These are phyloP conservation scores for Penicillium mononematosum DNA, from an alignment of 495 filamentous ascomycete species.

Conservation along the genomic window DNA sequence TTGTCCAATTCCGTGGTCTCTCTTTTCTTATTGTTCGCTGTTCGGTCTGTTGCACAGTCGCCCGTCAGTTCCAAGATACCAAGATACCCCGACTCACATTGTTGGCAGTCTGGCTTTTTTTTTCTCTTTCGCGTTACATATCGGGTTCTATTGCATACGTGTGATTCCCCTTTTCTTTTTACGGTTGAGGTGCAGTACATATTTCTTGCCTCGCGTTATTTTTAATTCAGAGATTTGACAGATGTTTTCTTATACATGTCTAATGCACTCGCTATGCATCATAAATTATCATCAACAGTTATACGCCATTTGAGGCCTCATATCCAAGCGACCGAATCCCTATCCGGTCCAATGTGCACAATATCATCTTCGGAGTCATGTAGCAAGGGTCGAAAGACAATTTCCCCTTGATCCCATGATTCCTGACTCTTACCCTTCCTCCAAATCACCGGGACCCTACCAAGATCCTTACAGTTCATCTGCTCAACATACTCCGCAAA, in stretches of 20 bases:
- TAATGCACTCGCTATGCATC: background rate
- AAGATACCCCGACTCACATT: background rate
- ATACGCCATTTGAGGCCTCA: background rate
- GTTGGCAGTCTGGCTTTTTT: background rate
- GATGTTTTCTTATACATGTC: background rate
- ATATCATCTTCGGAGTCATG: background rate
- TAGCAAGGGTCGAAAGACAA: background rate
- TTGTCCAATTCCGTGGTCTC: background rate
- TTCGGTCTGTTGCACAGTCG: background rate
- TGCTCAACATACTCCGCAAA: constrained; percentile 11
- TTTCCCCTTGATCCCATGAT: background rate
- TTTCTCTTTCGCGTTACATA: background rate
- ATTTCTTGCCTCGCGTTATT: background rate
- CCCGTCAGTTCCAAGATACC: background rate
- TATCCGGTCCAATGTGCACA: background rate
- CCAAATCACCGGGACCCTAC: constrained; percentile 1
- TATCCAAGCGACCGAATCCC: background rate
- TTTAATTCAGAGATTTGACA: background rate
- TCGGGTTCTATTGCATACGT: background rate
- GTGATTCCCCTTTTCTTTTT: background rate
- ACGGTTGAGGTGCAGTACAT: background rate
- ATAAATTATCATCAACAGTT: background rate
- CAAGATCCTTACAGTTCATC: background rate
- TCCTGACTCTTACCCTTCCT: background rate
- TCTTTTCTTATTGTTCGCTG: background rate